Conservation (phyloP, 2,329 filamentous ascomycete species). For the Corinectria fuckeliana region DNA sequence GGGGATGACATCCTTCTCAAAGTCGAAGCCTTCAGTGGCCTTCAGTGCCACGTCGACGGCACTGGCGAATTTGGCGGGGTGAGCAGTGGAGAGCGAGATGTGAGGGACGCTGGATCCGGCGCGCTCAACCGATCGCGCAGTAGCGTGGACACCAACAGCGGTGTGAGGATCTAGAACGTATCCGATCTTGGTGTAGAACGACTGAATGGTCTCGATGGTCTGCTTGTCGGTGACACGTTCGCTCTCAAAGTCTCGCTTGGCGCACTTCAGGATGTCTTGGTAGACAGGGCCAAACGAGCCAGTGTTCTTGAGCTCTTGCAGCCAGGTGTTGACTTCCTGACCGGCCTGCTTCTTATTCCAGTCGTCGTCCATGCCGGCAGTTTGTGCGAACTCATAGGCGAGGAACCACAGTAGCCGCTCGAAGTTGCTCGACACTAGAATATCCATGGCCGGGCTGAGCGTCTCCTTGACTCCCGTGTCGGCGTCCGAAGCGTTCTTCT, state of each 20-base stretch:
- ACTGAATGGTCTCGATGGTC: conserved; percentile 69
- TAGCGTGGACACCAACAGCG: conserved; percentile 82
- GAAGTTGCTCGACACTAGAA: conserved; percentile 94
- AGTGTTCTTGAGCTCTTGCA: conserved; percentile 77
- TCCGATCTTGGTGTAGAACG: conserved; percentile 62
- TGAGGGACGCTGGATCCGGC: conserved; percentile 63
- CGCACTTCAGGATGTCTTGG: conserved; percentile 72
- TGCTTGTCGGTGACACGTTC: conserved; percentile 73
- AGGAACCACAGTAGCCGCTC: conserved; percentile 95
- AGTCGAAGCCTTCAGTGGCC: conserved; percentile 74
- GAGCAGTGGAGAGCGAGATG: conserved; percentile 89
- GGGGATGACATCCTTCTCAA: conserved; percentile 77
- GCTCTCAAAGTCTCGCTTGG: conserved; percentile 78
- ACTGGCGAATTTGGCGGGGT: conserved; percentile 91
- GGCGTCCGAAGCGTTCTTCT: conserved; percentile 73
- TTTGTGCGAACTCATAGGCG: conserved; percentile 72
- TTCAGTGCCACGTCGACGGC: conserved; percentile 83
- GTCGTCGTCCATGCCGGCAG: conserved; percentile 66
- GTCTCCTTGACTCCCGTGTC: conserved; percentile 86
- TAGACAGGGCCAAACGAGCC: conserved; percentile 84
- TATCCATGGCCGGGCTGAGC: conserved; percentile 95
- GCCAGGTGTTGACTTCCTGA: conserved; percentile 79
- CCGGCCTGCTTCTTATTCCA: conserved; percentile 74
- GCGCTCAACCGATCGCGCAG: conserved; percentile 70
- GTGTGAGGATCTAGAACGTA: conserved; percentile 95